phyloP scores from a whole-genome alignment of 169 alveolate species.

The Theileria annulata region DNA sequence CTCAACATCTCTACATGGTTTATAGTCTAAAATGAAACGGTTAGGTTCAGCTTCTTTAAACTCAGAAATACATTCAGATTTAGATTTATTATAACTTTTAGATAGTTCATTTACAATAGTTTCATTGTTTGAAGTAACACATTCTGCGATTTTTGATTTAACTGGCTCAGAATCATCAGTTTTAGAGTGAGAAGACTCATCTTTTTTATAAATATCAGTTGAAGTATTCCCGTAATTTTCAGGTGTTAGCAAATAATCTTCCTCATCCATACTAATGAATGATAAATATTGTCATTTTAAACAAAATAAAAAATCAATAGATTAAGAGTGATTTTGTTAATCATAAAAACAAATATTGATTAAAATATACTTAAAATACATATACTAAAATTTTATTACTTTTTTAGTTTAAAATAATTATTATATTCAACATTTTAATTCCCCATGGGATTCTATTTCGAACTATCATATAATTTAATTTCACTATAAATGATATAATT shows the following conservation, averaged over 20 bases:
- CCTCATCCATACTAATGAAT: background rate
- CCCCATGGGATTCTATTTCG: background rate
- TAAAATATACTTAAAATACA: slow-evolving; percentile 9
- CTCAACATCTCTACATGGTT: slow-evolving; percentile 66
- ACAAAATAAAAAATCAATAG: background rate
- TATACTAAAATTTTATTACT: background rate
- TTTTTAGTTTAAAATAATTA: background rate
- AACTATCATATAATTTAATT: background rate
- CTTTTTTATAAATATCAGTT: background rate
- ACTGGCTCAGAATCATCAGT: background rate
- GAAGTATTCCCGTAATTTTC: background rate
- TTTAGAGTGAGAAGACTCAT: background rate
- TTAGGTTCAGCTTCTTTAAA: background rate
- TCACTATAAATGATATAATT: background rate
- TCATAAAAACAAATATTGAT: background rate
- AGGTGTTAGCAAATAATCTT: slow-evolving; percentile 18
- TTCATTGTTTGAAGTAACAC: background rate
- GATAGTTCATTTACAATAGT: background rate
- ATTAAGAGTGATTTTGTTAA: background rate
- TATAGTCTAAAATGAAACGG: background rate
- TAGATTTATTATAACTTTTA: background rate
- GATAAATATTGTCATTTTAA: background rate
- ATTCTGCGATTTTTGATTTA: background rate
- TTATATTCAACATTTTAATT: background rate
- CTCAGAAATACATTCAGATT: background rate